These are phyloP conservation scores for Pseudoperonospora humuli DNA, from an alignment of 352 stramenopile genomes.

Conservation along the genomic window DNA sequence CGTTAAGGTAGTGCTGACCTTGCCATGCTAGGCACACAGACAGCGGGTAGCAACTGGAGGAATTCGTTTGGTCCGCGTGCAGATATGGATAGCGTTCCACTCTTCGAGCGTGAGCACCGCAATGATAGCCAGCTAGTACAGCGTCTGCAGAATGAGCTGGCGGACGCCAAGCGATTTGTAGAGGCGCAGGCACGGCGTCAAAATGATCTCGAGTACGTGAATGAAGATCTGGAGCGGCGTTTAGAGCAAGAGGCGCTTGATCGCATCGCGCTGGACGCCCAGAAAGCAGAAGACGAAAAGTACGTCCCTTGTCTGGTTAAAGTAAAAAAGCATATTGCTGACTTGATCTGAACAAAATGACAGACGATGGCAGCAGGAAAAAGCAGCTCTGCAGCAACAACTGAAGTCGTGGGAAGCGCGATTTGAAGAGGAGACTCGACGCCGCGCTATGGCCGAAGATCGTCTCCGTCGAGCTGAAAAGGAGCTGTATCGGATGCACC, in stretches of 20 bases:
- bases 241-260: conserved; percentile 79
- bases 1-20: not conserved
- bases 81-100: conserved; percentile 77
- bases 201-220: conserved; percentile 84
- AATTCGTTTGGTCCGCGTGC: conserved; percentile 37
- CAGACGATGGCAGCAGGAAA: conserved; percentile 67
- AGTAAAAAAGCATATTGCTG: too few relatives aligned
- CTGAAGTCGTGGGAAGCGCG: conserved; percentile 61
- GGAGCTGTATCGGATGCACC: conserved; percentile 86
- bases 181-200: conserved; percentile 73
- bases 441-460: conserved; percentile 66
- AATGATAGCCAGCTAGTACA: conserved; percentile 81
- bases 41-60: conserved; percentile 37
- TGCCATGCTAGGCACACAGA: conserved; percentile 33
- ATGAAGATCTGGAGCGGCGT: conserved; percentile 77
- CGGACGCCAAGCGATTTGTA: conserved; percentile 77
- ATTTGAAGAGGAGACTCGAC: conserved; percentile 66
- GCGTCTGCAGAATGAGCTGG: conserved; percentile 75
- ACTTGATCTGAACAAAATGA: conserved; percentile 1
- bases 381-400: conserved; percentile 49
- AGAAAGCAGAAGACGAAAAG: conserved; percentile 80
- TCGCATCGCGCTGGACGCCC: conserved; percentile 71
- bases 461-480: conserved; percentile 75
- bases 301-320: conserved; percentile 19
- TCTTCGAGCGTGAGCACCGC: conserved; percentile 83